Percentiles rank a stretch among this genome's conserved stretches.
These are phyloP conservation scores for Ceratocystis lukuohia DNA, from an alignment of 2,329 filamentous ascomycete species.

Conservation along the genomic window DNA sequence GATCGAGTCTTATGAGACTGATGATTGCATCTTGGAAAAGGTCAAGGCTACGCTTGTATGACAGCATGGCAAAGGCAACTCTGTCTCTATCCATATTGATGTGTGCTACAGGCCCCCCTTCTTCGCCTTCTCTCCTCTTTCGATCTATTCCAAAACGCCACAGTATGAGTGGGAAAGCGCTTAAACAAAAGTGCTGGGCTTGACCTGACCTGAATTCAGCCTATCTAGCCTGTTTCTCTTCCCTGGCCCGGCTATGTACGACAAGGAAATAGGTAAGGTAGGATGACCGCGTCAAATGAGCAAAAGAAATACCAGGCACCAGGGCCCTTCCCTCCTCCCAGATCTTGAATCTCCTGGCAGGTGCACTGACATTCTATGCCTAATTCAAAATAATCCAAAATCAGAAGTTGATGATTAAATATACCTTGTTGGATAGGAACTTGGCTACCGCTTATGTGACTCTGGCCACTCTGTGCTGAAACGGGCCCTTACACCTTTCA, in stretches of 20 bases:
- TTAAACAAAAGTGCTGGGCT: too few relatives aligned
- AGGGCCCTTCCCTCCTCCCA: neutral
- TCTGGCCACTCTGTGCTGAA: neutral
- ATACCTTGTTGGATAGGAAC: neutral
- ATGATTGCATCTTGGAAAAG: neutral
- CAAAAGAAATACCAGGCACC: too few relatives aligned
- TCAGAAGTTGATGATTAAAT: neutral
- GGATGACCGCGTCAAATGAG: too few relatives aligned
- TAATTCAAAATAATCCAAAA: neutral
- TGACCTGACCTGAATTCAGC: too few relatives aligned
- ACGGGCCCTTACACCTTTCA: neutral
- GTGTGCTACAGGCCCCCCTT: neutral
- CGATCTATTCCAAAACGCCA: neutral
- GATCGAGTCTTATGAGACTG: neutral
- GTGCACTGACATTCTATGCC: neutral
- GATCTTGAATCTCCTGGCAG: neutral
- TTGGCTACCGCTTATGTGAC: neutral
- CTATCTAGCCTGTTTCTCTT: too few relatives aligned
- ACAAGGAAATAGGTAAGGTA: too few relatives aligned
- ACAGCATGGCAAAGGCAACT: neutral
- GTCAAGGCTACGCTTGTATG: neutral
- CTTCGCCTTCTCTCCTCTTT: neutral
- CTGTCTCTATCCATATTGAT: neutral
- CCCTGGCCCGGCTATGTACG: too few relatives aligned
- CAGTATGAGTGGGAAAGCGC: too few relatives aligned